phyloP scores from a whole-genome alignment of 1,139 yeast species.

The Candida dubliniensis region DNA sequence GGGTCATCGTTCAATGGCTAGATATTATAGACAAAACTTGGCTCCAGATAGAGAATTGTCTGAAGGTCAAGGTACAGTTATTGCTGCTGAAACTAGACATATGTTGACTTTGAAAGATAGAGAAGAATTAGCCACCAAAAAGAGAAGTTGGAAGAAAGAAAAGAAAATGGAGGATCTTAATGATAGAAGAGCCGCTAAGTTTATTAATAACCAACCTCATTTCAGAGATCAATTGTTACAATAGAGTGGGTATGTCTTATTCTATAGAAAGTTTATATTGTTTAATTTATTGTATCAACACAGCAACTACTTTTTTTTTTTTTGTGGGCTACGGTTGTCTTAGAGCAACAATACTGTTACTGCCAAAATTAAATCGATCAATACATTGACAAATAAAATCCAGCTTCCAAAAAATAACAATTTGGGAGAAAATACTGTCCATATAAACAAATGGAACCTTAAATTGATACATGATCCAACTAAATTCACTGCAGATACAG shows the following conservation, averaged over 20 bases:
- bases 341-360: conserved; percentile 15
- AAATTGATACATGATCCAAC: conserved; percentile 70
- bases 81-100: conserved; percentile 89
- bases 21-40: conserved; percentile 80
- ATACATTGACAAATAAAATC: conserved; percentile 54
- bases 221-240: conserved; percentile 90
- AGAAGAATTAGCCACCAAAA: conserved; percentile 58
- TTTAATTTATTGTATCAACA: too few species aligned
- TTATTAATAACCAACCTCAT: conserved; percentile 85
- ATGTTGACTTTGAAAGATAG: conserved; percentile 54
- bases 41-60: conserved; percentile 70
- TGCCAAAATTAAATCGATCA: conserved; percentile 37
- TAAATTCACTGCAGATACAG: conserved; percentile 57
- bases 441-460: conserved; percentile 84
- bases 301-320: conserved; percentile 1
- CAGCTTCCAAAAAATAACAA: conserved; percentile 78
- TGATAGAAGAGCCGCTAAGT: conserved; percentile 78
- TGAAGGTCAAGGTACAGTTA: conserved; percentile 92
- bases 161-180: conserved; percentile 64
- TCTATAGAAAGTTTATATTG: conserved; percentile 1
- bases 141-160: conserved; percentile 76
- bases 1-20: conserved; percentile 85
- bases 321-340: neutral
- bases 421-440: conserved; percentile 98
- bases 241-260: conserved; percentile 28